Evolutionary conservation across 441 rosid species (phyloP).

Genomic region (Gossypium schwendimanii): DNA sequence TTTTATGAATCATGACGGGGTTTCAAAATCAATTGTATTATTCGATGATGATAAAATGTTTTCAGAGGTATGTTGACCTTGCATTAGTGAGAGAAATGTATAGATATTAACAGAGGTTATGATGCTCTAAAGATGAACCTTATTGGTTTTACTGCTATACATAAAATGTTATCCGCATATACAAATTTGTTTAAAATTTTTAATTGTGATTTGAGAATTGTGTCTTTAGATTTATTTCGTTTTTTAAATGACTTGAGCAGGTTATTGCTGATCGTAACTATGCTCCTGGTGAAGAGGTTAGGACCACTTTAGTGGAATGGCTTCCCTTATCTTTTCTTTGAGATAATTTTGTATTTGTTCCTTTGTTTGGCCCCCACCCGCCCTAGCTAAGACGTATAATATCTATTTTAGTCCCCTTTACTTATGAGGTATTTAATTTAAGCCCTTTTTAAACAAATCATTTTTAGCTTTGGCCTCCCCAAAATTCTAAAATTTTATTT

Average conservation of each 20-base stretch:
- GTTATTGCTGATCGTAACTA: conserved; percentile 64
- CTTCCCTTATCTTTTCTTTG: background rate
- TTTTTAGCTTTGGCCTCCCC: no score
- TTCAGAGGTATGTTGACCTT: conserved; percentile 50
- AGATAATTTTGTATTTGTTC: background rate
- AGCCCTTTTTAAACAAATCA: no score
- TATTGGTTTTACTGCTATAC: background rate
- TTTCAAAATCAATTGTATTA: conserved; percentile 55
- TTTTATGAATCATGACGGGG: conserved; percentile 73
- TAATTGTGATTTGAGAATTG: background rate
- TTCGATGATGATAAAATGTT: conserved; percentile 54
- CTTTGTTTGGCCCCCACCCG: background rate
- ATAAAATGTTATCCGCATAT: background rate
- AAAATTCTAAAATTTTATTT: no score
- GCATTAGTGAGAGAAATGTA: conserved; percentile 4
- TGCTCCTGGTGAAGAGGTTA: conserved; percentile 73
- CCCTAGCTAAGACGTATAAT: no score
- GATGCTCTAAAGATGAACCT: background rate
- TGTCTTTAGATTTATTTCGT: background rate
- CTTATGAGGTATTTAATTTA: no score
- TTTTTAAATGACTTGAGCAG: conserved; percentile 35
- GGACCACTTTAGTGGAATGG: conserved; percentile 11
- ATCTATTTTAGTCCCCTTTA: no score
- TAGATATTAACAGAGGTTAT: background rate
- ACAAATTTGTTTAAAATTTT: background rate